phyloP scores from a whole-genome alignment of 495 filamentous ascomycete species.

The Neurospora africana region DNA sequence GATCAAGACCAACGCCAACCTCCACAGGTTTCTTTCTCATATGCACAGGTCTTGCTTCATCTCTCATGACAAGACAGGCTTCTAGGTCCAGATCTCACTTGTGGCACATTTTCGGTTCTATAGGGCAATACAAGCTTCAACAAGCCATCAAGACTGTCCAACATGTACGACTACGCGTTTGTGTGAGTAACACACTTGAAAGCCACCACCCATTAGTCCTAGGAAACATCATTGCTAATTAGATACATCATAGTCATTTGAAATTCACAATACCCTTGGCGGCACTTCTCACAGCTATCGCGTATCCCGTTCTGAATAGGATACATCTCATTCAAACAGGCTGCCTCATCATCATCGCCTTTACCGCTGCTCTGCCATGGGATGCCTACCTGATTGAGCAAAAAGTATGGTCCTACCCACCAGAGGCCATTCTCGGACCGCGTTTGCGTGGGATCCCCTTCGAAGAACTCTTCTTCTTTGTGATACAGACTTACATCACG shows the following conservation, averaged over 20 bases:
- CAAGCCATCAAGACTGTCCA: not conserved
- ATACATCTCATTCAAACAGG: constrained; percentile 48
- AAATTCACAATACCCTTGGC: constrained; percentile 58
- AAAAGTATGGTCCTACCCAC: constrained; percentile 59
- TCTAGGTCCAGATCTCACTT: not conserved
- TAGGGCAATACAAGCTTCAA: not conserved
- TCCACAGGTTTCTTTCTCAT: not conserved
- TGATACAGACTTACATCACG: constrained; percentile 66
- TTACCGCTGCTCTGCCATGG: constrained; percentile 56
- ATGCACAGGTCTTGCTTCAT: not conserved
- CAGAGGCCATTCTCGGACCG: constrained; percentile 45
- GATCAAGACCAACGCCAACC: not conserved
- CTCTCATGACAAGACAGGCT: not conserved
- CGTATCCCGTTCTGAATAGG: constrained; percentile 46
- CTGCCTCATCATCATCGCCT: constrained; percentile 45
- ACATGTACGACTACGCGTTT: constrained; percentile 55
- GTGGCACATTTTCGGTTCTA: not conserved
- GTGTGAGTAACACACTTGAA: constrained; percentile 39
- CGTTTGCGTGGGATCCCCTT: constrained; percentile 48
- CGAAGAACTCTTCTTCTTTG: constrained; percentile 65
- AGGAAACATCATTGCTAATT: not conserved
- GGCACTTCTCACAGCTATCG: constrained; percentile 42
- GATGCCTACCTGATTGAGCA: constrained; percentile 56
- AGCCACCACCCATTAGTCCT: not conserved
- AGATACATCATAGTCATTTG: constrained; percentile 40